Conservation (phyloP, 2,329 filamentous ascomycete species). For the Neospermospora avenae region DNA sequence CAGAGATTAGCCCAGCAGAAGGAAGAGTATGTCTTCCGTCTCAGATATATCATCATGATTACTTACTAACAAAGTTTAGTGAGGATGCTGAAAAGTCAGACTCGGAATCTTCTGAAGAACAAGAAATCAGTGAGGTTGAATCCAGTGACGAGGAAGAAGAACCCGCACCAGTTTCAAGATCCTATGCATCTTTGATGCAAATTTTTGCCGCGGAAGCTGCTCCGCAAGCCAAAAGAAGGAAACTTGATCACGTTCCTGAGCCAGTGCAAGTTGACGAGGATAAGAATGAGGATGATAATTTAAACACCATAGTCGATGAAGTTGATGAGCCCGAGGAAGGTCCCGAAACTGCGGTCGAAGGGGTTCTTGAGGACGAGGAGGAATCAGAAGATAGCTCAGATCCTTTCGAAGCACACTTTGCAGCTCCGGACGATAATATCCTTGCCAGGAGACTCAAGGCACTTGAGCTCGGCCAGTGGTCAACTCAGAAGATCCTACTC, state of each 20-base stretch:
- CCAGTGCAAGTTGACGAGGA: constrained; percentile 17
- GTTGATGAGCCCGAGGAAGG: constrained; percentile 50
- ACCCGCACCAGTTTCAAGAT: constrained; percentile 39
- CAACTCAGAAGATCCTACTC: constrained; percentile 41
- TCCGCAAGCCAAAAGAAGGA: constrained; percentile 54
- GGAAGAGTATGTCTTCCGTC: constrained; percentile 34
- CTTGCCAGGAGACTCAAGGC: constrained; percentile 53
- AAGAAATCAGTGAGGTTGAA: constrained; percentile 41
- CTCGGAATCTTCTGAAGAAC: constrained; percentile 40
- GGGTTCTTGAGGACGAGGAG: constrained; percentile 37
- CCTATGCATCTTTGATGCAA: constrained; percentile 58
- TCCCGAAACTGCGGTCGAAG: constrained; percentile 37
- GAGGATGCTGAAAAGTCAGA: constrained; percentile 31
- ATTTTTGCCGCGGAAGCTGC: constrained; percentile 48
- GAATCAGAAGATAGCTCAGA: constrained; percentile 56
- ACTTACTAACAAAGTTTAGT: constrained; percentile 18
- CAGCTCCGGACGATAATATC: constrained; percentile 59
- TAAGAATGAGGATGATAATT: constrained; percentile 19
- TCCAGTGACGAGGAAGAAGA: constrained; percentile 44
- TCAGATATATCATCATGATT: not conserved
- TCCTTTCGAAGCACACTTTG: constrained; percentile 80
- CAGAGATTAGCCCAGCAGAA: constrained; percentile 45
- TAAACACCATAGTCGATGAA: constrained; percentile 16
- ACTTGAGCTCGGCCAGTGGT: constrained; percentile 50
- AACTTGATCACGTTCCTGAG: constrained; percentile 41